Conservation (phyloP, 2,329 filamentous ascomycete genomes). For the Phyllosticta citrichinensis region DNA sequence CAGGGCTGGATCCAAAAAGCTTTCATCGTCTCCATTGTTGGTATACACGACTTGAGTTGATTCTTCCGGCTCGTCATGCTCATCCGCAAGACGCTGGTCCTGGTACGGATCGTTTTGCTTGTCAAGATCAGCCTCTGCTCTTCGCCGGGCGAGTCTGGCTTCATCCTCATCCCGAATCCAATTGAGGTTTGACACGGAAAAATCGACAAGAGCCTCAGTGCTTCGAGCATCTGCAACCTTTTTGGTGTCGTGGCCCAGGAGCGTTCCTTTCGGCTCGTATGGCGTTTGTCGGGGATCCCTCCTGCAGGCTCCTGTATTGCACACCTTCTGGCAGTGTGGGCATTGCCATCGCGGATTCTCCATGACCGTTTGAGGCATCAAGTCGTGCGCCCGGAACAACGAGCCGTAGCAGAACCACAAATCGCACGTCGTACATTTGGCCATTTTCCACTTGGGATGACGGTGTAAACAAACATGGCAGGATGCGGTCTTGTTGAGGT, state of each 20-base stretch:
- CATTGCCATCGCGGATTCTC: conserved; percentile 78
- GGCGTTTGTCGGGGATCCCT: conserved; percentile 58
- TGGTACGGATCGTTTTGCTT: conserved; percentile 38
- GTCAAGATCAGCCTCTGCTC: conserved; percentile 44
- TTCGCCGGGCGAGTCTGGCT: conserved; percentile 36
- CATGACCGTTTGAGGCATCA: conserved; percentile 74
- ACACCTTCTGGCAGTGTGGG: conserved; percentile 75
- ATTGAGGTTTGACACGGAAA: conserved; percentile 74
- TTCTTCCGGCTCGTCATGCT: conserved; percentile 7
- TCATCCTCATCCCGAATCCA: conserved; percentile 58
- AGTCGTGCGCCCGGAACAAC: conserved; percentile 82
- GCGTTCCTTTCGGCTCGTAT: conserved; percentile 77
- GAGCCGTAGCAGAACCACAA: conserved; percentile 87
- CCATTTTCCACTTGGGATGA: conserved; percentile 77
- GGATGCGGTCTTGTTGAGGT: conserved; percentile 39
- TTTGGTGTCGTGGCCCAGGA: conserved; percentile 83
- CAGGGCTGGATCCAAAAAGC: conserved; percentile 6
- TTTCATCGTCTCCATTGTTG: not conserved
- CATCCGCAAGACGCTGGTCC: conserved; percentile 36
- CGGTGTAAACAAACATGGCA: conserved; percentile 80
- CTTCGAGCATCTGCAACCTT: conserved; percentile 85
- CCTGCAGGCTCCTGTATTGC: conserved; percentile 75
- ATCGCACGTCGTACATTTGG: conserved; percentile 66
- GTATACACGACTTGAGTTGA: conserved; percentile 5
- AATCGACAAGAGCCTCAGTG: conserved; percentile 83